Evolutionary conservation across 2,329 filamentous ascomycete genomes (phyloP).

Genomic region (Penicillium fuscoglaucum): DNA sequence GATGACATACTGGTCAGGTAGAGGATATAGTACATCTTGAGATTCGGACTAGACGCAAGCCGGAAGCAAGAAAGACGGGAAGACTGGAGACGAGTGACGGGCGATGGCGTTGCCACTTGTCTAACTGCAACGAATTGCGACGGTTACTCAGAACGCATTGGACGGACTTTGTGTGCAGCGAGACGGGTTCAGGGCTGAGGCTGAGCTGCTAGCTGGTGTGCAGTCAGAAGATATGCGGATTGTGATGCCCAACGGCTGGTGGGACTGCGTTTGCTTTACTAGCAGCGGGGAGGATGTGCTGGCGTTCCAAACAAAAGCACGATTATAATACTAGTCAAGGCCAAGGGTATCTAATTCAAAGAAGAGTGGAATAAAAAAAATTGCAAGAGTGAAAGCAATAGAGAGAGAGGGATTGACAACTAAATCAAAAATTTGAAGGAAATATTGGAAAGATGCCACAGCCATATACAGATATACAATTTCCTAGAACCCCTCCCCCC

Average conservation of each 20-base stretch:
- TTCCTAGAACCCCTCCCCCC: constrained; percentile 10
- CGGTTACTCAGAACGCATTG: constrained; percentile 24
- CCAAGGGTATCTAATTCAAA: neutral
- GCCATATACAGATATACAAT: constrained; percentile 18
- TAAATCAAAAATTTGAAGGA: neutral
- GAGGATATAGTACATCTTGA: constrained; percentile 55
- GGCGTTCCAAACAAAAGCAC: constrained; percentile 4
- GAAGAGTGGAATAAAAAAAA: neutral
- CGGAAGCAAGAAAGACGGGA: neutral
- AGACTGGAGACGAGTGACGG: neutral
- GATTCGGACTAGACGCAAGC: neutral
- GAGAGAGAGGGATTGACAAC: neutral
- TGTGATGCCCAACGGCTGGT: constrained; percentile 21
- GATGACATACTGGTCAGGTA: constrained; percentile 70
- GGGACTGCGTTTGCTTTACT: constrained; percentile 2
- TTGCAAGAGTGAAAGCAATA: neutral
- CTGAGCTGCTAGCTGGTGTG: neutral
- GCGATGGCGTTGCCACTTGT: neutral
- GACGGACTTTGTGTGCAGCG: constrained; percentile 16
- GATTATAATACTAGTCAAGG: neutral
- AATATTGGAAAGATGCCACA: constrained; percentile 15
- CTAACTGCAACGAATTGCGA: constrained; percentile 1
- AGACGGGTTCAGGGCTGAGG: constrained; percentile 20
- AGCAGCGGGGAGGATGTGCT: neutral
- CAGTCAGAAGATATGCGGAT: constrained; percentile 11